Percentiles rank a stretch among this genome's conserved stretches.
These are phyloP conservation scores for Endotrypanum monterogeii DNA, from an alignment of 208 protist species.

Conservation along the genomic window DNA sequence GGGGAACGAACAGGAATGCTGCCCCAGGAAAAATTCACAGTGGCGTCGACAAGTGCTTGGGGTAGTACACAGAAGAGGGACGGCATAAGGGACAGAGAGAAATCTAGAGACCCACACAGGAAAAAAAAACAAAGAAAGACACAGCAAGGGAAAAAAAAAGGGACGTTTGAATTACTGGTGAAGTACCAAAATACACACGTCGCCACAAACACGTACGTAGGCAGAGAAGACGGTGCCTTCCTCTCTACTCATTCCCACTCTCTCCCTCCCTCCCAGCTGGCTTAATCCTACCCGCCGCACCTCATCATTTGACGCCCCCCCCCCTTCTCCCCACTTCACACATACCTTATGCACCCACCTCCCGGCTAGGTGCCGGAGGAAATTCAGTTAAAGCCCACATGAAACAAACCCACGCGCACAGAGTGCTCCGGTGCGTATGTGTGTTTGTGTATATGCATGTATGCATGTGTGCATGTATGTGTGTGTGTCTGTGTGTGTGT, in stretches of 20 bases:
- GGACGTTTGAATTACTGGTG: neutral
- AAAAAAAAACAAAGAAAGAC: neutral
- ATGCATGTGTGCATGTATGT: no score
- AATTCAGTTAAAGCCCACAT: no score
- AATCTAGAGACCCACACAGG: neutral
- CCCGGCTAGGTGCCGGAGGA: no score
- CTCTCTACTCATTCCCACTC: neutral
- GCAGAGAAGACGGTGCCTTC: neutral
- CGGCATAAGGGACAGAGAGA: neutral
- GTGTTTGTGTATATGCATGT: no score
- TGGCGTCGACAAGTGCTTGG: neutral
- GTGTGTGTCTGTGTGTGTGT: neutral
- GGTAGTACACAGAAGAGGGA: neutral
- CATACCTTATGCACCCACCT: no score
- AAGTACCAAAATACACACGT: conserved; percentile 7
- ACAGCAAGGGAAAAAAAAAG: neutral
- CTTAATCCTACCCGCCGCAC: no score
- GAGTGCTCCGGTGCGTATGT: no score
- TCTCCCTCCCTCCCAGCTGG: no score
- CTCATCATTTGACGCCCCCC: neutral
- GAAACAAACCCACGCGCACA: no score
- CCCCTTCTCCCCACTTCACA: neutral
- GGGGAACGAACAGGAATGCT: neutral
- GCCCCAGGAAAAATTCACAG: neutral
- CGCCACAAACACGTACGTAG: neutral